Conservation (phyloP, 257 asterid genomes). For the Datura wrightii region DNA sequence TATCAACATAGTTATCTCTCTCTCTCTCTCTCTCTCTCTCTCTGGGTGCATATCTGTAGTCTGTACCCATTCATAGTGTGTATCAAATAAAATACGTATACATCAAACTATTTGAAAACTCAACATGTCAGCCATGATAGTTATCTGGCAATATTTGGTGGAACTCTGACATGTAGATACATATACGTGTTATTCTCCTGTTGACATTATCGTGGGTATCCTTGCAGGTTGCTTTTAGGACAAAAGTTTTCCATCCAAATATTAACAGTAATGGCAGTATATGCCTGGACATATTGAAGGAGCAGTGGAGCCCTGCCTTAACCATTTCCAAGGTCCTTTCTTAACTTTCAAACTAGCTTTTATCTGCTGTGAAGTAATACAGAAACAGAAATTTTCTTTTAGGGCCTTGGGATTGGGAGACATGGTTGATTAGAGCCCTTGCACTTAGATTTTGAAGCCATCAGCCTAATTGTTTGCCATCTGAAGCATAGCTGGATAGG, state of each 20-base stretch:
- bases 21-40: not conserved
- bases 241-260: conserved; percentile 79
- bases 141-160: conserved; percentile 21
- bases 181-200: not conserved
- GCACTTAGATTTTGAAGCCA: conserved; percentile 16
- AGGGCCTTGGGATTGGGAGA: not conserved
- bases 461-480: conserved; percentile 15
- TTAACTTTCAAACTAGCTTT: conserved; percentile 1
- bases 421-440: not conserved
- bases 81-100: not conserved
- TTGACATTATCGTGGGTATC: conserved; percentile 6
- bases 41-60: not conserved
- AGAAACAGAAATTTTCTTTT: not conserved
- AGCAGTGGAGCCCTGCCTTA: conserved; percentile 90
- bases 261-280: conserved; percentile 81
- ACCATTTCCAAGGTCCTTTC: conserved; percentile 70
- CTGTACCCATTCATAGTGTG: not conserved
- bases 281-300: conserved; percentile 82
- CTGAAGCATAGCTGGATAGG: not conserved
- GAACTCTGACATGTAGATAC: not conserved
- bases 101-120: not conserved
- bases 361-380: not conserved
- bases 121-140: not conserved
- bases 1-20: not conserved
- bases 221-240: conserved; percentile 77